Conservation (phyloP, 2,329 filamentous ascomycete species). For the Gaeumannomyces sp. region DNA sequence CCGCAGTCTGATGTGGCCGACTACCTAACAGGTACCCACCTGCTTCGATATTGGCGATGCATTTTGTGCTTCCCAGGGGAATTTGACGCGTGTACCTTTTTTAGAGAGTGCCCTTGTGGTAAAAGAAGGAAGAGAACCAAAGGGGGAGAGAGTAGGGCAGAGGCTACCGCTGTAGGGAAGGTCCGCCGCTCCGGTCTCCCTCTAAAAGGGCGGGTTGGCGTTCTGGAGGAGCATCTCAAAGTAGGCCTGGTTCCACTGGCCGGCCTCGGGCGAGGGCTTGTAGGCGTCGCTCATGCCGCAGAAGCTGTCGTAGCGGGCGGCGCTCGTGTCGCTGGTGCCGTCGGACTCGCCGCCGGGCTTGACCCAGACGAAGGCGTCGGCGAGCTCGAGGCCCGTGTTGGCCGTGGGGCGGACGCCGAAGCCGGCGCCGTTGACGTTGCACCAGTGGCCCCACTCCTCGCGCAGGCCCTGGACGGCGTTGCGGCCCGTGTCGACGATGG, state of each 20-base stretch:
- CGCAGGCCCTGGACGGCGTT: slow-evolving; percentile 36
- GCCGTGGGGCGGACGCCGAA: slow-evolving; percentile 53
- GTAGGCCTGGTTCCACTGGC: slow-evolving; percentile 37
- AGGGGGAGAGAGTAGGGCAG: too few species aligned
- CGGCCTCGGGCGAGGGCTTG: slow-evolving; percentile 36
- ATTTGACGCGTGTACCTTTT: too few species aligned
- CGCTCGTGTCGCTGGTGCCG: slow-evolving; percentile 30
- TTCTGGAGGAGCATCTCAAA: slow-evolving; percentile 37
- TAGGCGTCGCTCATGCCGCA: slow-evolving; percentile 31
- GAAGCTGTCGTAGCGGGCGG: slow-evolving; percentile 30
- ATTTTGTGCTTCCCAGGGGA: too few species aligned
- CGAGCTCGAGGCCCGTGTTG: slow-evolving; percentile 47
- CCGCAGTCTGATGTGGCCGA: too few species aligned
- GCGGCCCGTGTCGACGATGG: slow-evolving; percentile 36
- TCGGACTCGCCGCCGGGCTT: slow-evolving; percentile 55
- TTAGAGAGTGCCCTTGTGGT: too few species aligned
- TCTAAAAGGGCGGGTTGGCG: slow-evolving; percentile 29
- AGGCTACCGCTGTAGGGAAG: too few species aligned
- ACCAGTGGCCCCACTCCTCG: slow-evolving; percentile 40
- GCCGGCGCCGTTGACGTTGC: slow-evolving; percentile 51
- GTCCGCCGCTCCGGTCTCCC: too few species aligned
- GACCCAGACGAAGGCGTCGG: slow-evolving; percentile 61
- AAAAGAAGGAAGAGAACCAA: too few species aligned
- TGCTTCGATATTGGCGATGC: too few species aligned
- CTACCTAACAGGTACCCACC: too few species aligned